Base-by-base conservation (phyloP, 495 filamentous ascomycete species). In the Aspergillus funiculosus region DNA sequence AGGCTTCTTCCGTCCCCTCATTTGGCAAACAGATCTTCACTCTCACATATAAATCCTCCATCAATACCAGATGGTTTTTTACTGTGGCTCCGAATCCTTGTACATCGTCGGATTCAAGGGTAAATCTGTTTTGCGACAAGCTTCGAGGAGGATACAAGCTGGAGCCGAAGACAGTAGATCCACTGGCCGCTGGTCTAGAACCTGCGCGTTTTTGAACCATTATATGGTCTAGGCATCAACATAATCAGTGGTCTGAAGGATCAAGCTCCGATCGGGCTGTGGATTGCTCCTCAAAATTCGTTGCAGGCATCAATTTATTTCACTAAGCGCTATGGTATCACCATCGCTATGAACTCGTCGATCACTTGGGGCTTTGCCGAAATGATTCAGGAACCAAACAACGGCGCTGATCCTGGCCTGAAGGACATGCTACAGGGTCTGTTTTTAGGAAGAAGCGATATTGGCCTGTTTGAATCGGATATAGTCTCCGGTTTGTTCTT, bases 51-150 rank as follows among this genome's bases (percentile, higher is more conserved):
- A 50, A 43, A 50, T 43, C 46, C 30, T 50, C 47, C 47, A 43
- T 39, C 47, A 50, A 50, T 50, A 43, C 43, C 28, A 20, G n/a
- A n/a, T n/a, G n/a, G n/a, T n/a, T n/a, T n/a, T 35, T n/a, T 6
- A 27, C 17, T 24, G 2, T 22, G 10, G 20, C 5, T 13, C 35
- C 4, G 9, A 27, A 17, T 21, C 11, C 17, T 10, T 6, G 2
- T 35, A 31, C 20, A 21, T 38, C 17, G 22, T 22, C 31, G 20
- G 11, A 3, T 15, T 17, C 19, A 32, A 32, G 43, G 43, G 7
- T 39, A 28, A 46, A 46, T 39, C 22, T 34, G 13, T 11, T 29
- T 14, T 15, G 22, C 31, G 8, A 29, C 13, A 2, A 6, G 8
- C 4, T 29, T 14, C 25, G n/a, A 14, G 28, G 17, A 17, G 2